These are phyloP conservation scores for Colletotrichum neosansevieriae DNA, from an alignment of 2,329 filamentous ascomycete species.

Conservation along the genomic window DNA sequence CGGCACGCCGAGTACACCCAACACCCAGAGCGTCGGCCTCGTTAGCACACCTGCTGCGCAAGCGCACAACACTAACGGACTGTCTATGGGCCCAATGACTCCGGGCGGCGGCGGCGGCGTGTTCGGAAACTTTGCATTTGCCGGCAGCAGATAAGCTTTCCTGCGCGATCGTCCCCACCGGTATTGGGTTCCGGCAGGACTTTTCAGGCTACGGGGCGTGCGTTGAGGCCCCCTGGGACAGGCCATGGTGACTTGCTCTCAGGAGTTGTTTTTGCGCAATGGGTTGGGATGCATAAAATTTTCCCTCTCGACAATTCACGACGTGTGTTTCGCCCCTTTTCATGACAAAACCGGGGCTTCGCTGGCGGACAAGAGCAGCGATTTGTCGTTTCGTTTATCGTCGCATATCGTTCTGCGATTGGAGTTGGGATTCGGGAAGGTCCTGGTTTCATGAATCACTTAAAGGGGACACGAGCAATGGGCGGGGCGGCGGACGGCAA, in stretches of 20 bases:
- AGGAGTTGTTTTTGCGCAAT: not conserved
- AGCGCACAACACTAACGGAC: conserved; percentile 67
- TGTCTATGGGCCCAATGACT: conserved; percentile 77
- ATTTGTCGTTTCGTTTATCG: conserved; percentile 10
- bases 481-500: conserved; percentile 9
- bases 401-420: conserved; percentile 12
- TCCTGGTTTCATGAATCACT: conserved; percentile 36
- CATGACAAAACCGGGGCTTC: conserved; percentile 1
- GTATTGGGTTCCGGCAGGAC: not conserved
- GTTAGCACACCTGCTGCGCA: conserved; percentile 63
- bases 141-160: conserved; percentile 47
- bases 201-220: not conserved
- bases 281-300: conserved; percentile 32
- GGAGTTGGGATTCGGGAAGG: conserved; percentile 37
- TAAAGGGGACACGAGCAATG: conserved; percentile 18
- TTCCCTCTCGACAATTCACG: conserved; percentile 9
- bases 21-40: conserved; percentile 69
- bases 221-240: conserved; percentile 4
- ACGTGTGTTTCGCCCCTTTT: not conserved
- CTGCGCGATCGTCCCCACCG: not conserved
- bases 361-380: no score
- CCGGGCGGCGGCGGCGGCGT: conserved; percentile 80
- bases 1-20: conserved; percentile 73
- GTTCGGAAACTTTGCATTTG: conserved; percentile 79
- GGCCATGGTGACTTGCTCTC: conserved; percentile 33